Base-by-base conservation (phyloP, 192 early-diverging fungal genomes). In the Funneliformis geosporum region DNA sequence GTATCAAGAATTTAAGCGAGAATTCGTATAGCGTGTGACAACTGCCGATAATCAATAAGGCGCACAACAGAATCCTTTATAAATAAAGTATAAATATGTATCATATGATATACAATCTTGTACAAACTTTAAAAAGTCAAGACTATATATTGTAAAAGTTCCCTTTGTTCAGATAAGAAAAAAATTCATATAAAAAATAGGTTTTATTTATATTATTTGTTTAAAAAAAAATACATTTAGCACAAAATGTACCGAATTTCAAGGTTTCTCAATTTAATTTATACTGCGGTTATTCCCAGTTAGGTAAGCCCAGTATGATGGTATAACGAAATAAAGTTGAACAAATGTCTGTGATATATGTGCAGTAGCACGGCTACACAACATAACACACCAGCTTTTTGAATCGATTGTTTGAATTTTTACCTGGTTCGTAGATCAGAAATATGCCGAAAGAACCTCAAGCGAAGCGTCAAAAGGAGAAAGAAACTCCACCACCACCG, bases 401-500 rank as follows among this genome's bases (percentile, higher is more conserved):
- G n/a, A n/a, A n/a, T n/a, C n/a, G n/a, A 12, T 47, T 47, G n/a
- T 55, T 55, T 55, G 14, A 50, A 7, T 55, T 55, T 55, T 55
- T 55, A 21, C 1, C 5, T 50, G 14, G 12, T 50, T 55, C 18
- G 50, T 55, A 18, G 1, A 21, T 18, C 18, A n/a, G 5, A 40
- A 69, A 50, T 21, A 74, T 74, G 73, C 73, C 73, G 7, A 74
- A 74, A 74, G 73, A 47, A 74, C 47, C 25, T 38, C 60, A 74
- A 59, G 2, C 12, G 8, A 69, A 43, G 2, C 38, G 38, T n/a
- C 42, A 10, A 74, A 74, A 55, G 10, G 23, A 59, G 27, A 27
- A 73, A 60, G 73, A 21, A 38, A 6, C 8, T 16, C n/a, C 55
- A 10, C 47, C 47, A 1, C 73, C 73, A 4, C 47, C 27, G 5